These are phyloP conservation scores for Tricholoma hemisulphureum DNA, from an alignment of 768 basidiomycete species.

Conservation along the genomic window DNA sequence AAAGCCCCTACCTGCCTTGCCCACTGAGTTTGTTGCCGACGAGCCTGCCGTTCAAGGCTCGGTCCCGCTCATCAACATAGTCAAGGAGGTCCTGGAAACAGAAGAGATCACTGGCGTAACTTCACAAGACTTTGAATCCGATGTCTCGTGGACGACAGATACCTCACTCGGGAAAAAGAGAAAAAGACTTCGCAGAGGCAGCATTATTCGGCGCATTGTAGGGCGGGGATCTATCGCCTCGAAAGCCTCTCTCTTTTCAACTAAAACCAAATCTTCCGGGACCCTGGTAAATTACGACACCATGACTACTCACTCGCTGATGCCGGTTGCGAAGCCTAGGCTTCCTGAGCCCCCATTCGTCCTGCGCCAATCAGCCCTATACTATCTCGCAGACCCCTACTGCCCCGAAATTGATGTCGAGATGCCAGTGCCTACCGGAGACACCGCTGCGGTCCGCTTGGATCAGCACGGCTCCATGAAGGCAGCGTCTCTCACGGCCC, in stretches of 20 bases:
- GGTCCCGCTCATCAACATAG: conserved; percentile 9
- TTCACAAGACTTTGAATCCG: not conserved
- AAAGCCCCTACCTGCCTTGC: conserved; percentile 17
- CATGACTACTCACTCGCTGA: conserved; percentile 7
- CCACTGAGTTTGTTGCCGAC: not conserved
- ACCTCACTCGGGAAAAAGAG: conserved; percentile 1
- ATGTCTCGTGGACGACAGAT: not conserved
- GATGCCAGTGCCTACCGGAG: conserved; percentile 26
- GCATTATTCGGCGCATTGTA: conserved; percentile 17
- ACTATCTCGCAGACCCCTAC: conserved; percentile 26
- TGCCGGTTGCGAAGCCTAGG: conserved; percentile 2
- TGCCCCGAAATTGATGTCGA: conserved; percentile 23
- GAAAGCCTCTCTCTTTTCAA: conserved; percentile 9
- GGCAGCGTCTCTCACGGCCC: conserved; percentile 37
- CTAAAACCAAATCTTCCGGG: conserved; percentile 4
- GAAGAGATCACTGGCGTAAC: not conserved
- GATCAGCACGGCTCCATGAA: conserved; percentile 27
- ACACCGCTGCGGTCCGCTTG: conserved; percentile 20
- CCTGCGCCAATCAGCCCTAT: conserved; percentile 27
- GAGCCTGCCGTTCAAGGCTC: conserved; percentile 1
- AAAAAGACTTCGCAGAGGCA: conserved; percentile 6
- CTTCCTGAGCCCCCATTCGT: conserved; percentile 13
- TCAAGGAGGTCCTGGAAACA: conserved; percentile 11
- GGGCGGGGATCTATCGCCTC: conserved; percentile 11
- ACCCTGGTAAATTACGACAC: conserved; percentile 6